Evolutionary conservation across 768 basidiomycete genomes (phyloP), one percentile per base, ranked within the genome.

Genomic region (Rhodotorula paludigena): DNA sequence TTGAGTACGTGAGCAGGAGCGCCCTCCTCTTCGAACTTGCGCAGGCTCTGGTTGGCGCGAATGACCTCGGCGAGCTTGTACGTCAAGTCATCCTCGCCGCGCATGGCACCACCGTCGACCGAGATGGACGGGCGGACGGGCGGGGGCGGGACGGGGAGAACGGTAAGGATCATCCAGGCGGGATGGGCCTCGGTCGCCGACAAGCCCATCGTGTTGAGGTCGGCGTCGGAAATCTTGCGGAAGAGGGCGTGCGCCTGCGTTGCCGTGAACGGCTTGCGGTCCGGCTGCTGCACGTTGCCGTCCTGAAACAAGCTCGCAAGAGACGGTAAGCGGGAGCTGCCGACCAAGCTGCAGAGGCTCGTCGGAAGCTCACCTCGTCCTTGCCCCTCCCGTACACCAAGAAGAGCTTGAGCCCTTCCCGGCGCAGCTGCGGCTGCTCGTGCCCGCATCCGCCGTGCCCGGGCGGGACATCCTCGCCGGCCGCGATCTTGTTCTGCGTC

Each of bases 81-180:
- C 4, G 96, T 99, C 82, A 98, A 82, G 80, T 98, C 96, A 75
- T 98, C 96, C 80, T 99, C 96, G 74, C 90, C 91, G 49, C 93
- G 85, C 88, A 94, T 92, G 3, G 89, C 87, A 58, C 94, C 93
- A 30, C 94, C 94, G 74, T 98, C 94, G 36, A 97, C 90, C 20
- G 94, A 89, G 64, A 99, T 97, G 80, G 92, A 94, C 0, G 96
- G 96, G 56, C 96, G 90, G 60, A 99, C 96, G 14, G 96, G 92
- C 11, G 94, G 94, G 3, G 96, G 96, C 3, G 96, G 96, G 0
- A 99, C 94, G 42, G 96, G 96, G 78, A 98, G 84, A 44, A 97
- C 92, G 0, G 96, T 98, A 48, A 98, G 81, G 73, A 99, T 96
- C 96, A 99, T 98, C 96, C 96, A 99, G 76, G 97, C 92, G 5